phyloP scores from a whole-genome alignment of 2,329 filamentous ascomycete species.

The Apiospora saccharicola region DNA sequence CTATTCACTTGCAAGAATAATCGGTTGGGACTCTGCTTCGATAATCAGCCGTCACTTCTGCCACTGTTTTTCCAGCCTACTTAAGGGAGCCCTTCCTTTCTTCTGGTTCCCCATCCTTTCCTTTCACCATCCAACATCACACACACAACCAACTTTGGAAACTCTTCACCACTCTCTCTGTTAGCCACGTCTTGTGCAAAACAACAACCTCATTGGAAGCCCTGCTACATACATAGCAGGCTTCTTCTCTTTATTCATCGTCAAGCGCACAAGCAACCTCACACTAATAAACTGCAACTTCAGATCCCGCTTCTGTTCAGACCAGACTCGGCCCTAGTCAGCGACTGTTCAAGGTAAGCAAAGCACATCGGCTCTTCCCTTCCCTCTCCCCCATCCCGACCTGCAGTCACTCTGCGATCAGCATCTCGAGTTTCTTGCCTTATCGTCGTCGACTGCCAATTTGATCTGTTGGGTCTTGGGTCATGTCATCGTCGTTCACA shows the following conservation, averaged over 20 bases:
- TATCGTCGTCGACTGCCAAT: neutral
- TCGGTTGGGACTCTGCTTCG: neutral
- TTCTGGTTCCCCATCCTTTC: neutral
- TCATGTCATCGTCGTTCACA: neutral
- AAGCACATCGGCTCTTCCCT: neutral
- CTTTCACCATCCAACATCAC: constrained; percentile 9
- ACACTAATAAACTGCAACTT: constrained; percentile 24
- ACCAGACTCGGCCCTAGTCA: constrained; percentile 32
- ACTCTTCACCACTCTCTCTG: constrained; percentile 8
- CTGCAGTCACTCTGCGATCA: neutral
- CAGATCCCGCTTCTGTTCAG: constrained; percentile 36
- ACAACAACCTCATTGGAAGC: constrained; percentile 1
- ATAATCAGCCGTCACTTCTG: neutral
- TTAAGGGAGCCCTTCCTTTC: neutral
- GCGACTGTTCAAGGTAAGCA: constrained; percentile 39
- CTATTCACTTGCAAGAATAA: neutral
- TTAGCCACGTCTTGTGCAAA: neutral
- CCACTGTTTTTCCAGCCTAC: neutral
- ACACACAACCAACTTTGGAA: neutral
- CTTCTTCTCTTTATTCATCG: neutral
- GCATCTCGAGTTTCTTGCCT: neutral
- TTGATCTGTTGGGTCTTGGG: neutral
- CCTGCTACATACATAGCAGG: neutral
- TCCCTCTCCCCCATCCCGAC: constrained; percentile 17
- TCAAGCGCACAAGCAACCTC: neutral